These are phyloP conservation scores for Micromonas commoda DNA, from an alignment of 139 green algal genomes.

Conservation along the genomic window DNA sequence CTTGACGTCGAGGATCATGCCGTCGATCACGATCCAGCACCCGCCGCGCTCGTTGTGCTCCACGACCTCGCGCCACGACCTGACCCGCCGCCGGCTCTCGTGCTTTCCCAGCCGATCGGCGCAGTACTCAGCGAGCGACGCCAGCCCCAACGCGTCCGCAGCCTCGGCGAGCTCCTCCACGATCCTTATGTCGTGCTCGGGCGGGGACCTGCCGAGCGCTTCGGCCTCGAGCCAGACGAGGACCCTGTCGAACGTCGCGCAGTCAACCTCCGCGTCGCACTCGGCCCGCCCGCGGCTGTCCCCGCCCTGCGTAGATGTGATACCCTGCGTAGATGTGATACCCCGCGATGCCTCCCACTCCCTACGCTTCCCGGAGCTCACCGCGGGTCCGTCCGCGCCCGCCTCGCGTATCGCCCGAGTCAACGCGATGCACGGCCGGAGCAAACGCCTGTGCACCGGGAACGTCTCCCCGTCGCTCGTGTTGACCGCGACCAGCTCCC, in stretches of 20 bases:
- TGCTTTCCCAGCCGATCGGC: constrained; percentile 28
- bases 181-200: constrained; percentile 47
- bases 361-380: background rate
- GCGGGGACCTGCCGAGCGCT: constrained; percentile 29
- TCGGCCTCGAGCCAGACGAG: constrained; percentile 59
- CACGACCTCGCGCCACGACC: constrained; percentile 48
- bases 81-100: constrained; percentile 35
- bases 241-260: constrained; percentile 60
- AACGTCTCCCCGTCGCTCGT: constrained; percentile 62
- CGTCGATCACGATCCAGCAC: constrained; percentile 51
- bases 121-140: constrained; percentile 28
- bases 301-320: too few relatives aligned
- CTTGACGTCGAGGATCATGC: constrained; percentile 67
- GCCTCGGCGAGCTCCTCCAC: constrained; percentile 40
- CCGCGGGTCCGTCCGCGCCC: background rate
- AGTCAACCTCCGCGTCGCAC: constrained; percentile 46
- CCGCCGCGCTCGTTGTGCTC: constrained; percentile 43
- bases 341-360: background rate
- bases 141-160: constrained; percentile 36
- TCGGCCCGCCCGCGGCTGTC: too few relatives aligned
- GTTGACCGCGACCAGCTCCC: constrained; percentile 23
- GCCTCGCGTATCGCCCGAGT: constrained; percentile 42
- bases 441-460: constrained; percentile 52
- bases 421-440: constrained; percentile 60
- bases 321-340: background rate